Evolutionary conservation across 306 rosid genomes (phyloP).

Genomic region (Bauhinia variegata): DNA sequence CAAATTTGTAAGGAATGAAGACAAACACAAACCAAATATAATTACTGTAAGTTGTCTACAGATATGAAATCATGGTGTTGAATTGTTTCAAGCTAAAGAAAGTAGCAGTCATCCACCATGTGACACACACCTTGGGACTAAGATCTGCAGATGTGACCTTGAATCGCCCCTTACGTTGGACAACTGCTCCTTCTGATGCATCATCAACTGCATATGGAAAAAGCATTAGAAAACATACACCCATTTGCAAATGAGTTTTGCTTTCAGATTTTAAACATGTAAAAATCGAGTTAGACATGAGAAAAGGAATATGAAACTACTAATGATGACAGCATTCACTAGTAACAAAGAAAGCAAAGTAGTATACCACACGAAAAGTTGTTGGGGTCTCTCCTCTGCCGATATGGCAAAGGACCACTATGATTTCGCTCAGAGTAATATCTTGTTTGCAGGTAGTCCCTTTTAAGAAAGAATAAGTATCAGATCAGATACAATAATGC

Average conservation of each 20-base stretch:
- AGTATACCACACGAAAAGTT: conserved; percentile 67
- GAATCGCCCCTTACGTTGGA: conserved; percentile 87
- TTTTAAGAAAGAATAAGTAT: conserved; percentile 46
- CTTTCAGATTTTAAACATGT: conserved; percentile 22
- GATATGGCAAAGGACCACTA: conserved; percentile 79
- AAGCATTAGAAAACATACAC: conserved; percentile 16
- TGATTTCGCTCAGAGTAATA: conserved; percentile 64
- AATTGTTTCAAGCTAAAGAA: conserved; percentile 15
- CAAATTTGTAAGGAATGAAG: background rate
- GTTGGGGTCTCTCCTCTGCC: conserved; percentile 72
- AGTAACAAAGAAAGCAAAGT: conserved; percentile 21
- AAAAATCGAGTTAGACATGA: conserved; percentile 21
- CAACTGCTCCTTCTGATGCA: conserved; percentile 85
- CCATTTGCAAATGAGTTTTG: conserved; percentile 12
- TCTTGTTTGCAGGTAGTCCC: conserved; percentile 79
- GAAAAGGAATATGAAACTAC: conserved; percentile 24
- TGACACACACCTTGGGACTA: conserved; percentile 73
- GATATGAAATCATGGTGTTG: background rate
- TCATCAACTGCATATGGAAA: conserved; percentile 66
- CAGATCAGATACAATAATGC: conserved; percentile 7
- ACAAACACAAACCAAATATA: background rate
- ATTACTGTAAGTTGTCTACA: background rate
- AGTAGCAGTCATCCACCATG: conserved; percentile 6
- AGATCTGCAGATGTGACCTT: conserved; percentile 82
- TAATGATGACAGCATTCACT: conserved; percentile 20